Evolutionary conservation across 352 stramenopile genomes (phyloP), one percentile per base, ranked within the genome.

Genomic region (Phytopythium cucurbitacearum): DNA sequence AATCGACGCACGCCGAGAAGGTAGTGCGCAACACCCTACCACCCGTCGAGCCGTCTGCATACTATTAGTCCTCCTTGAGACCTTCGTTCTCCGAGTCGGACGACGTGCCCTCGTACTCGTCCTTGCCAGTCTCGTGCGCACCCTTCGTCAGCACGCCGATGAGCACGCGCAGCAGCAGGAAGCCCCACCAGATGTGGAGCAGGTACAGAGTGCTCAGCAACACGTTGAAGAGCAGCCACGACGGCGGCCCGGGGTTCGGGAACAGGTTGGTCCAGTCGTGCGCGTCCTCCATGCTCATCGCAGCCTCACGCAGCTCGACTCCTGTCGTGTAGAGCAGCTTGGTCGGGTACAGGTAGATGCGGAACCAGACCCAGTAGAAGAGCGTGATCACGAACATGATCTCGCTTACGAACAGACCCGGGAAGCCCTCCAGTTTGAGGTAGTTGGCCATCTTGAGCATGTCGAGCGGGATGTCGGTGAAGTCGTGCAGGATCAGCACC

Each of bases 401-500:
- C 50, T 95, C 86, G 57, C 65, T 83, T 48, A 72, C 60, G 48
- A 94, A 95, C 33, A 86, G 53, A 12, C 82, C 85, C 13, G 65
- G 65, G 33, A 76, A 55, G 47, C 81, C 85, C 60, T 95, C 85
- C 43, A 95, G 59, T 52, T 94, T 92, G 56, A 95, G 76, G 76
- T 95, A 94, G 66, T 96, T 96, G 63, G 61, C 65, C 83, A 96
- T 95, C 70, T 96, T 96, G 48, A 96, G 64, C 65, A 92, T 71
- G 57, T 96, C 87, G 36, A 96, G 68, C 36, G 85, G 82, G n/a
- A 96, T 71, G 56, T 96, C 87, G n/a, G 82, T 92, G 47, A 91
- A 65, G 51, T 96, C 87, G 56, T 96, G 87, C 12, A 96, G 57
- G 40, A 94, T 62, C 15, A 96, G 53, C 54, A 96, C 84, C 15